phyloP scores from a whole-genome alignment of 768 basidiomycete species.

The Leucosporidium scottii region DNA sequence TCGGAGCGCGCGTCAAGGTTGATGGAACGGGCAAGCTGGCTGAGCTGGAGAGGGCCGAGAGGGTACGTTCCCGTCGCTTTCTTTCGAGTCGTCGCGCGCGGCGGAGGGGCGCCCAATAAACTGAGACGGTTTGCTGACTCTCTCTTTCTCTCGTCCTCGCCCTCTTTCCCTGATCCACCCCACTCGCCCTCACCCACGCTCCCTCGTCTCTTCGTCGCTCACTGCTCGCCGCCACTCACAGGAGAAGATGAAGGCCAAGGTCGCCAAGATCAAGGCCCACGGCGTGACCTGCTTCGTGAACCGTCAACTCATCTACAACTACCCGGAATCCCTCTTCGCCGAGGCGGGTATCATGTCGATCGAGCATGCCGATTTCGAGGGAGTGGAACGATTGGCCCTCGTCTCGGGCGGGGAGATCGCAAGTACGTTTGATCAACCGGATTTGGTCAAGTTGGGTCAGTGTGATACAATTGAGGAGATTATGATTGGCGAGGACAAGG shows the following conservation, averaged over 20 bases:
- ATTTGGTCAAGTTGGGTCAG: conserved; percentile 80
- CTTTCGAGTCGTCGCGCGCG: neutral
- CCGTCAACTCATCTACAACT: conserved; percentile 98
- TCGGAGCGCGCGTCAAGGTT: conserved; percentile 91
- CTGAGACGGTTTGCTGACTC: too few relatives aligned
- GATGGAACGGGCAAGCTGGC: conserved; percentile 94
- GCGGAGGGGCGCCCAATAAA: neutral
- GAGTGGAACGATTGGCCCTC: conserved; percentile 87
- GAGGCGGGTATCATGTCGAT: conserved; percentile 93
- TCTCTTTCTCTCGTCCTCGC: neutral
- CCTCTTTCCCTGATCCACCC: conserved; percentile 4
- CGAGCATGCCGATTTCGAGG: conserved; percentile 98
- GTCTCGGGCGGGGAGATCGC: conserved; percentile 98
- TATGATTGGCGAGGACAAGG: conserved; percentile 99
- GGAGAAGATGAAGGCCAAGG: conserved; percentile 99
- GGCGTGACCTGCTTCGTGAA: conserved; percentile 98
- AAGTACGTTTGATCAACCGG: conserved; percentile 86
- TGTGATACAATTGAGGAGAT: conserved; percentile 97
- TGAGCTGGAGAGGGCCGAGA: conserved; percentile 92
- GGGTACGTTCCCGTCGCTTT: conserved; percentile 47
- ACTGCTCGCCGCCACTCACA: conserved; percentile 42
- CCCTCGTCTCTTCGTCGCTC: neutral
- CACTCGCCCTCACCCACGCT: neutral
- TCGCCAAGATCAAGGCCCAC: conserved; percentile 84
- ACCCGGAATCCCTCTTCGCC: conserved; percentile 89